A percentile compares a stretch with the other conserved stretches of the same genome.
phyloP scores from a whole-genome alignment of 2,329 filamentous ascomycete genomes.

The Arthrobotrys musiformis region DNA sequence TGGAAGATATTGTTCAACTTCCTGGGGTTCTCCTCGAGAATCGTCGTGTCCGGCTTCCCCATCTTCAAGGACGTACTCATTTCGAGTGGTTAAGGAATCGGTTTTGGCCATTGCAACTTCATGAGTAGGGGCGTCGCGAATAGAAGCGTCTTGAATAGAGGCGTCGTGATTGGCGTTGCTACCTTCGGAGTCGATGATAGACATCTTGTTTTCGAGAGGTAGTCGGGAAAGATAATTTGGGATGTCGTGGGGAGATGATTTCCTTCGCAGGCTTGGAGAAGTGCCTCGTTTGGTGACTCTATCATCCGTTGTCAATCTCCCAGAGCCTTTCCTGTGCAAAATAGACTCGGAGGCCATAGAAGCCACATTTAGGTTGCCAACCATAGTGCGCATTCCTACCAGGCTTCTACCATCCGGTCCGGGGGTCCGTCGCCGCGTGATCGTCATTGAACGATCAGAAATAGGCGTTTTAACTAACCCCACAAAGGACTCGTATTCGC shows the following conservation, averaged over 20 bases:
- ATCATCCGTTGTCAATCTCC: constrained; percentile 41
- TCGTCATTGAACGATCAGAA: constrained; percentile 48
- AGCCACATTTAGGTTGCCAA: constrained; percentile 57
- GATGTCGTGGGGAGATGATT: constrained; percentile 46
- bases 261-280: constrained; percentile 41
- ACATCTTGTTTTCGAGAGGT: constrained; percentile 45
- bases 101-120: constrained; percentile 33
- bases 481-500: constrained; percentile 46
- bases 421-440: constrained; percentile 41
- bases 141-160: constrained; percentile 22
- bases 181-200: constrained; percentile 48
- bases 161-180: constrained; percentile 40
- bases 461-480: constrained; percentile 42
- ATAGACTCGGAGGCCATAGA: constrained; percentile 52
- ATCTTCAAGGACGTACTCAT: constrained; percentile 20
- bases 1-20: neutral
- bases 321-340: constrained; percentile 47
- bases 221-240: constrained; percentile 28
- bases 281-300: constrained; percentile 46
- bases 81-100: constrained; percentile 41
- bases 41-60: neutral
- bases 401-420: constrained; percentile 52
- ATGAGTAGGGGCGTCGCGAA: constrained; percentile 20
- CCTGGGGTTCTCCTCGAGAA: neutral
- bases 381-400: constrained; percentile 56